phyloP scores from a whole-genome alignment of 768 basidiomycete genomes.

The Gyrodon lividus region DNA sequence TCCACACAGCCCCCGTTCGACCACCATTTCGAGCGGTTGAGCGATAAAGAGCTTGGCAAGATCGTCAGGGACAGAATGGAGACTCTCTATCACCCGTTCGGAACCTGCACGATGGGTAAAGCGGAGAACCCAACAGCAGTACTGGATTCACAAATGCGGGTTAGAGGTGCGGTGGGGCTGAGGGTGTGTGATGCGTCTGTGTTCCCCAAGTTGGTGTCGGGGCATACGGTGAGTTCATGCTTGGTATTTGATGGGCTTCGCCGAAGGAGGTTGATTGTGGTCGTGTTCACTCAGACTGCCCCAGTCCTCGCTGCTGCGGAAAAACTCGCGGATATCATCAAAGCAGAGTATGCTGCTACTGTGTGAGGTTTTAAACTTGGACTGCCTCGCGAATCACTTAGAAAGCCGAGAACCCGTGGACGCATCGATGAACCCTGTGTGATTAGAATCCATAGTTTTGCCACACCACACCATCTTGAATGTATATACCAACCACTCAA shows the following conservation, averaged over 20 bases:
- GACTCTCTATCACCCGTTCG: conserved; percentile 45
- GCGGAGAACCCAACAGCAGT: conserved; percentile 41
- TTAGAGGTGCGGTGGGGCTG: conserved; percentile 43
- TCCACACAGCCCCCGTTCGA: conserved; percentile 33
- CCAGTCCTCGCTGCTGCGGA: conserved; percentile 34
- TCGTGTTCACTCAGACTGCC: conserved; percentile 19
- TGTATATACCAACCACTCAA: not conserved
- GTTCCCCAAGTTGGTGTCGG: conserved; percentile 42
- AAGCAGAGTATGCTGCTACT: conserved; percentile 17
- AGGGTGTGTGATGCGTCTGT: conserved; percentile 48
- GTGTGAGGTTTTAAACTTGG: not conserved
- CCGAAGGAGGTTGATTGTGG: not conserved
- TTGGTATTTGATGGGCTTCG: not conserved
- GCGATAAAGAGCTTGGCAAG: conserved; percentile 36
- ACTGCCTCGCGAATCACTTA: not conserved
- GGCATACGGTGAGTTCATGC: conserved; percentile 42
- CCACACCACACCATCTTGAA: no score
- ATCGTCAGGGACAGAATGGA: conserved; percentile 34
- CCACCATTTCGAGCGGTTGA: conserved; percentile 34
- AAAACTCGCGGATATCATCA: conserved; percentile 35
- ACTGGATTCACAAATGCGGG: conserved; percentile 41
- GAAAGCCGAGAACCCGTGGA: no score
- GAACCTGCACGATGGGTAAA: conserved; percentile 37
- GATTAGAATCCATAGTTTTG: no score
- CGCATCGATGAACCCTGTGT: no score